Evolutionary conservation across 148 eudicot species (phyloP), one percentile per base, ranked within the genome.

Genomic region (Diospyros lotus): DNA sequence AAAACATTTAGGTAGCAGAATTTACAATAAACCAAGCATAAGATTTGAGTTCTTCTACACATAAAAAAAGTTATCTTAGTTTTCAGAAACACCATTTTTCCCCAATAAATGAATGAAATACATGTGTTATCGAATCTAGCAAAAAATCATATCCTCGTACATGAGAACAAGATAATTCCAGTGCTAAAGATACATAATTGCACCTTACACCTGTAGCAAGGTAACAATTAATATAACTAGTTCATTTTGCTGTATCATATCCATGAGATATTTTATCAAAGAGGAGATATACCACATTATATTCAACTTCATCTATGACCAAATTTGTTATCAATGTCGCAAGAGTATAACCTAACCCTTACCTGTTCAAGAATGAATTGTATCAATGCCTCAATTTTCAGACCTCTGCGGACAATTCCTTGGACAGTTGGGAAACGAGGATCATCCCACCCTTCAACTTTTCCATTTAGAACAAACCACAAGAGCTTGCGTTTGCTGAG

Each of bases 381-480:
- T 74, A 91, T 88, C 76, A 96, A 53, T 59, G 99, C 99, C 62
- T 96, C 92, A 52, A 96, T 87, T 78, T 93, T 87, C 67, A 96
- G 82, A 51, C 99, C 99, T 80, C 99, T 86, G 28, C 98, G 97
- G 45, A 96, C 98, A 65, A 96, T 96, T 66, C 99, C 98, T 84
- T 93, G 97, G 6, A 96, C 97, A 65, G 99, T 96, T 74, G 99
- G 99, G 75, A 96, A 96, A 40, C 99, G 88, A 76, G 99, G 88
- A 83, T 96, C 99, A 82, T 96, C 95, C 99, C 98, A 96, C 50
- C 99, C 94, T 68, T 96, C 98, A 71, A 96, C 99, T 82, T 89
- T 88, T n/a, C 91, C 98, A 73, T 96, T 93, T 63, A 89, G 90
- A 66, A 96, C 99, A 79, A 96, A 96, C 99, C 99, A 96, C 42